Evolutionary conservation across 805 yeast genomes (phyloP).

Genomic region (Saccharomycopsis fibuligera): DNA sequence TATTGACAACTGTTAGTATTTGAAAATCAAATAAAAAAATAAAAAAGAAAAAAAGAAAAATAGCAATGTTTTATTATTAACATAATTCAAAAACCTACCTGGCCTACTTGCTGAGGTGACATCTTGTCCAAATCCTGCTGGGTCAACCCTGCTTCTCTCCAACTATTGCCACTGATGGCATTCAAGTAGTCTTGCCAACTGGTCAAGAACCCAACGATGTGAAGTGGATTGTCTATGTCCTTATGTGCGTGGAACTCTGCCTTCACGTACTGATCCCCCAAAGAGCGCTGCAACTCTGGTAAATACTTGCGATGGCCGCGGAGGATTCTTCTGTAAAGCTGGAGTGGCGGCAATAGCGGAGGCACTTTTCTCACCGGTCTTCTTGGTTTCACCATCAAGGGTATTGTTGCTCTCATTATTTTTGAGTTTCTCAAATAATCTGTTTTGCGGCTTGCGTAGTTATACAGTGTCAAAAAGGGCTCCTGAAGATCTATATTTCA

Average conservation of each 20-base stretch:
- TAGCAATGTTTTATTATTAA: too few species aligned
- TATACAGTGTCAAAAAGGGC: too few species aligned
- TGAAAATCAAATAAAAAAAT: neutral
- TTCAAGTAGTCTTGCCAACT: conserved; percentile 88
- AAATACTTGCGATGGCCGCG: conserved; percentile 66
- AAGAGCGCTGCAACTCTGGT: conserved; percentile 60
- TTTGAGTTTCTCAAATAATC: too few species aligned
- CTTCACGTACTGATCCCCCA: conserved; percentile 88
- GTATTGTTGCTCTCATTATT: conserved; percentile 15
- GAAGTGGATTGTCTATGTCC: conserved; percentile 78
- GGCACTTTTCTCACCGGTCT: conserved; percentile 24
- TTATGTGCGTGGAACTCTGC: conserved; percentile 85
- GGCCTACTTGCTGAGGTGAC: conserved; percentile 87
- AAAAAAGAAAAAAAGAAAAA: neutral
- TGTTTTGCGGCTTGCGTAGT: too few species aligned
- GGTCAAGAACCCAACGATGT: conserved; percentile 87
- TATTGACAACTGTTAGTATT: neutral
- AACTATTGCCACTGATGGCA: conserved; percentile 51
- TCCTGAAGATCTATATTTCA: too few species aligned
- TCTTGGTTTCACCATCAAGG: conserved; percentile 15
- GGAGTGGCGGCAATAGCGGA: conserved; percentile 78
- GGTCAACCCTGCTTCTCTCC: conserved; percentile 60
- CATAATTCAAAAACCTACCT: conserved; percentile 31
- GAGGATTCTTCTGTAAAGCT: conserved; percentile 70
- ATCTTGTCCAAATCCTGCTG: conserved; percentile 65